Evolutionary conservation across 2,329 filamentous ascomycete genomes (phyloP).

Genomic region (Myriosclerotinia curreyana): DNA sequence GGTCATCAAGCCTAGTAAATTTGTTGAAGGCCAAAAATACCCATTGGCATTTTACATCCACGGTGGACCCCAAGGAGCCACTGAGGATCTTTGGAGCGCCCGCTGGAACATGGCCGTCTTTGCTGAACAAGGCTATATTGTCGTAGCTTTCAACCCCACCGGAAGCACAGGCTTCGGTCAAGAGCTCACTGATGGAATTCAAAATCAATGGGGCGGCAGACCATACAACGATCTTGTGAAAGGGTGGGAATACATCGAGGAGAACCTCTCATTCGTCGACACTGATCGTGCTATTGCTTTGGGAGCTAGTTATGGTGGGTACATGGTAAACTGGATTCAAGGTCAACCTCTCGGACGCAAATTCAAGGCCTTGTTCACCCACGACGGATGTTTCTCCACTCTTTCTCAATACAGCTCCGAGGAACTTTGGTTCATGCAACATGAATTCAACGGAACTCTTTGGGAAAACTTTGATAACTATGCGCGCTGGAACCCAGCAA

Average conservation of each 20-base stretch:
- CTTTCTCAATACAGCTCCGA: slow-evolving; percentile 55
- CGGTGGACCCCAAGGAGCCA: slow-evolving; percentile 75
- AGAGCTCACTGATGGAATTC: slow-evolving; percentile 55
- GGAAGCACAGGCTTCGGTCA: slow-evolving; percentile 76
- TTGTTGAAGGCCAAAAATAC: slow-evolving; percentile 67
- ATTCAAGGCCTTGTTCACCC: slow-evolving; percentile 61
- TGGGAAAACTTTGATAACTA: slow-evolving; percentile 61
- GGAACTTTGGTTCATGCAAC: slow-evolving; percentile 64
- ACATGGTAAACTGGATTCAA: slow-evolving; percentile 85
- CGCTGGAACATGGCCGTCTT: slow-evolving; percentile 82
- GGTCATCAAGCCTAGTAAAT: slow-evolving; percentile 41
- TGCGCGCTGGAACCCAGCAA: slow-evolving; percentile 64
- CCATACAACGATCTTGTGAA: slow-evolving; percentile 78
- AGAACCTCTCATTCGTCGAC: slow-evolving; percentile 64
- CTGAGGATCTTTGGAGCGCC: slow-evolving; percentile 72
- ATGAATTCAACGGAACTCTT: slow-evolving; percentile 59
- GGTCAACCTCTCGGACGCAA: slow-evolving; percentile 74
- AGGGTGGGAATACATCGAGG: slow-evolving; percentile 67
- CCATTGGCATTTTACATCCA: slow-evolving; percentile 75
- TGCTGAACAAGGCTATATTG: slow-evolving; percentile 80
- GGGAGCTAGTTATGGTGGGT: slow-evolving; percentile 70
- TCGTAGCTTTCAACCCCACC: slow-evolving; percentile 74
- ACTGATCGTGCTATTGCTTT: slow-evolving; percentile 64
- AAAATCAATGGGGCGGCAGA: slow-evolving; percentile 46
- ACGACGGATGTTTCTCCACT: slow-evolving; percentile 21